Evolutionary conservation across 208 protist genomes (phyloP), one percentile per base, ranked within the genome.

Genomic region (Wallacemonas sp.): DNA sequence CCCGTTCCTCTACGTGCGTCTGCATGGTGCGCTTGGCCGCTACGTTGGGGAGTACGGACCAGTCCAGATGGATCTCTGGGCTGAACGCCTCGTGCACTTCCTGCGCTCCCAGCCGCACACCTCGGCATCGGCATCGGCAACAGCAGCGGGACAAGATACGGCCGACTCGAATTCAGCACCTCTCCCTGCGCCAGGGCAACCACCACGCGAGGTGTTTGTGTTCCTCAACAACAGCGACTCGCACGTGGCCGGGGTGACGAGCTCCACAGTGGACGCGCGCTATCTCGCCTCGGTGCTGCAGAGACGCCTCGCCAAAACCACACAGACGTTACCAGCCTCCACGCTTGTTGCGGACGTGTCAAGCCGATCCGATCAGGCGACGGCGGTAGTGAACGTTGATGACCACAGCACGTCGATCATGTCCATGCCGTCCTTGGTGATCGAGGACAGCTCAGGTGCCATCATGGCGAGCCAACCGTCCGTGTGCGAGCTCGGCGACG

Each of bases 201-300:
- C n/a, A n/a, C 52, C 41, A 19, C 69, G 76, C 17, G 81, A 93
- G 56, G 83, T 93, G 24, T 93, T 85, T 63, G 72, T 88, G 21
- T 90, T 90, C 44, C 60, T 93, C 41, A 93, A 93, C 69, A 93
- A 93, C 74, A 88, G 75, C 57, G 78, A 90, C 60, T 93, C 87
- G n/a, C 55, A 90, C 30, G 72, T 90, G 17, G 73, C 74, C 48
- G 81, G 81, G 47, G 69, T 76, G 39, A 85, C 78, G 43, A 93
- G 87, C 70, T 93, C 87, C 3, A 77, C 72, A 2, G 83, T 93
- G 61, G 87, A 93, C 48, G 87, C 87, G 17, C 85, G 81, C 4
- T 90, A 73, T 55, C 68, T 93, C 11, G 81, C 83, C 0, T 61
- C 81, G 68, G 58, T 65, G 39, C 36, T 90, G 26, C 26, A 24